Percentiles rank a stretch among this genome's conserved stretches.
Evolutionary conservation across 2,329 filamentous ascomycete species (phyloP).

Genomic region (Hysterium pulicare): DNA sequence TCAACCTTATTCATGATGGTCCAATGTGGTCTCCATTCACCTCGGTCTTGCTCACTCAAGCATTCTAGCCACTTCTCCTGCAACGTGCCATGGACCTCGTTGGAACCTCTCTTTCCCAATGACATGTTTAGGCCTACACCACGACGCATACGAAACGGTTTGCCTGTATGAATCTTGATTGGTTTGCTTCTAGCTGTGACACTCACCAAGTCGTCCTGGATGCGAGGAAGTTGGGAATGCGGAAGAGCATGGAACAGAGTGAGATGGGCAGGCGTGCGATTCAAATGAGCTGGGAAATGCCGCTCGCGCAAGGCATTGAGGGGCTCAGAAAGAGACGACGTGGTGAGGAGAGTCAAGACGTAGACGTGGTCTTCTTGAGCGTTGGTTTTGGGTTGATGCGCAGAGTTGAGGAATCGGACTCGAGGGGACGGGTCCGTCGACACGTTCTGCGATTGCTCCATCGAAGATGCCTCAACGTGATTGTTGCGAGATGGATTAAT

Average conservation of each 20-base stretch:
- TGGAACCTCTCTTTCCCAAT: slow-evolving; percentile 28
- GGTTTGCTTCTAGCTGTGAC: slow-evolving; percentile 26
- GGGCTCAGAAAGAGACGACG: slow-evolving; percentile 34
- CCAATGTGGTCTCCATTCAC: slow-evolving; percentile 41
- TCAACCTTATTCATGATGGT: slow-evolving; percentile 49
- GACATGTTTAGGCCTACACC: slow-evolving; percentile 40
- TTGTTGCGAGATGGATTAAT: too few species aligned
- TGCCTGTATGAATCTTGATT: slow-evolving; percentile 38
- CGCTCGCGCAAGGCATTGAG: slow-evolving; percentile 38
- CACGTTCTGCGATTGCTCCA: too few species aligned
- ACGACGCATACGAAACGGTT: slow-evolving; percentile 40
- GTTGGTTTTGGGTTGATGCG: slow-evolving; percentile 31
- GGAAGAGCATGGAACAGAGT: slow-evolving; percentile 48
- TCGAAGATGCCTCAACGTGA: too few species aligned
- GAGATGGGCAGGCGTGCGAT: slow-evolving; percentile 43
- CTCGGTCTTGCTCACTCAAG: slow-evolving; percentile 43
- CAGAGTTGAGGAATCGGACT: slow-evolving; percentile 10
- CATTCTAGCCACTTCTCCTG: slow-evolving; percentile 35
- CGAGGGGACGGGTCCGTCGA: too few species aligned
- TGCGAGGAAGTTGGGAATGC: slow-evolving; percentile 33
- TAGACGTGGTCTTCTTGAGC: slow-evolving; percentile 37
- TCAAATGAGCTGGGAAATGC: slow-evolving; percentile 43
- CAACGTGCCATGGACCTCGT: slow-evolving; percentile 35
- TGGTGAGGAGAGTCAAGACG: slow-evolving; percentile 42
- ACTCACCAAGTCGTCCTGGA: slow-evolving; percentile 32